Base-by-base conservation (phyloP, 2,329 filamentous ascomycete genomes). In the Remersonia thermophila region DNA sequence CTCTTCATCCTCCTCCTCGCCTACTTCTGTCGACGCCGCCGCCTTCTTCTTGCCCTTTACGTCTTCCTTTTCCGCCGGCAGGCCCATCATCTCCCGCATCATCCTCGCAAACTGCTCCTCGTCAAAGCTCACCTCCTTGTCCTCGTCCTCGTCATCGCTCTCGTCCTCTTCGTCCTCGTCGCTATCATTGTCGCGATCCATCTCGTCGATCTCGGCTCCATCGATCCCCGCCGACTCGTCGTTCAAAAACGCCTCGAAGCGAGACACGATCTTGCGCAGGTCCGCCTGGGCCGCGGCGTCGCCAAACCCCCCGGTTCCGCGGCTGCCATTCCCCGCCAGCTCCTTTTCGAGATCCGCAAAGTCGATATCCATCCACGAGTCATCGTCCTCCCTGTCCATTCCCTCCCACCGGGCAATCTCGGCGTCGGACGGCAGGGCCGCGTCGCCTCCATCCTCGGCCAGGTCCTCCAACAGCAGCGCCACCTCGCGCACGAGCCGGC, bases 21-120 rank as follows among this genome's bases (percentile, higher is more conserved):
- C 5, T 23, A 23, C 5, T 23, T 23, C 5, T 23, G 5, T 6
- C 20, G 5, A 23, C 5, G 20, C 20, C 27, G 11, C 12, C 6
- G 6, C 29, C 17, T 42, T 41, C 4, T 30, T 39, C 27, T 41
- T 43, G 6, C 25, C 33, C 15, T 38, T 31, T 23, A 15, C 8
- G 1, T 32, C 30, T 10, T 18, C 33, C 38, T 38, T 45, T 31
- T 47, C 51, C 0, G 58, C 47, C 17, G 67, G 65, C 30, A 77
- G 65, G 0, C 83, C 83, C 79, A 91, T 87, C 78, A 93, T 87
- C 52, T 93, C 83, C 41, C 77, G 75, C 84, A 98, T 94, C 70
- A 94, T 85, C 36, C 66, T 73, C 7, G 80, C 70, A 47, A 95
- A 94, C 36, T 89, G 80, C 26, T 78, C 74, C 55, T 96, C 87